Percentiles rank a stretch among this genome's conserved stretches.
phyloP scores from a whole-genome alignment of 768 basidiomycete species.

The Serendipita sp. region DNA sequence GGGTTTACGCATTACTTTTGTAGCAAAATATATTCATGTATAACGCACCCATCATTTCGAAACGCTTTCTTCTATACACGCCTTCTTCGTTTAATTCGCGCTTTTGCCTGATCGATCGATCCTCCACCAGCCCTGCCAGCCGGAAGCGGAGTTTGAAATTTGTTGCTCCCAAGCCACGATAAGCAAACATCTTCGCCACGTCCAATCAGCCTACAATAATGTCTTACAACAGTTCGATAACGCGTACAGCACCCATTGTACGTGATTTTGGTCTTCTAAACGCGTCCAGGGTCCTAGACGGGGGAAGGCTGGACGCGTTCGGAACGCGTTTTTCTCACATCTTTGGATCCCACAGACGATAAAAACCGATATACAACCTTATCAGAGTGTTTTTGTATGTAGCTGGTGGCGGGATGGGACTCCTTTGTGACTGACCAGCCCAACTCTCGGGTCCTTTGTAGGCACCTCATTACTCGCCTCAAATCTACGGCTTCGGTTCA shows the following conservation, averaged over 20 bases:
- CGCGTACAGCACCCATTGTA: conserved; percentile 1
- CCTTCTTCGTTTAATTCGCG: neutral
- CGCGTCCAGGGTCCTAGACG: neutral
- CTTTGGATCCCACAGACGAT: neutral
- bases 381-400: neutral
- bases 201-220: neutral
- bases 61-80: neutral
- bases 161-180: neutral
- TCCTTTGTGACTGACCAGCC: neutral
- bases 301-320: neutral
- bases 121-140: neutral
- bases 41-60: neutral
- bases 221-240: neutral
- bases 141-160: neutral
- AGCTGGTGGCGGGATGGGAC: neutral
- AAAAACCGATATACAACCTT: neutral
- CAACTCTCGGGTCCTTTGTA: neutral
- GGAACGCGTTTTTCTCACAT: neutral
- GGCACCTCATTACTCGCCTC: neutral
- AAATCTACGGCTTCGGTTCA: neutral
- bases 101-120: neutral
- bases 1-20: no score
- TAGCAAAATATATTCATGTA: no score
- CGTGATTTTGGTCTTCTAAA: neutral
- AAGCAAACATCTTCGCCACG: neutral